Evolutionary conservation across 345 rosid species (phyloP), one percentile per base, ranked within the genome.

Genomic region (Ricinus communis): DNA sequence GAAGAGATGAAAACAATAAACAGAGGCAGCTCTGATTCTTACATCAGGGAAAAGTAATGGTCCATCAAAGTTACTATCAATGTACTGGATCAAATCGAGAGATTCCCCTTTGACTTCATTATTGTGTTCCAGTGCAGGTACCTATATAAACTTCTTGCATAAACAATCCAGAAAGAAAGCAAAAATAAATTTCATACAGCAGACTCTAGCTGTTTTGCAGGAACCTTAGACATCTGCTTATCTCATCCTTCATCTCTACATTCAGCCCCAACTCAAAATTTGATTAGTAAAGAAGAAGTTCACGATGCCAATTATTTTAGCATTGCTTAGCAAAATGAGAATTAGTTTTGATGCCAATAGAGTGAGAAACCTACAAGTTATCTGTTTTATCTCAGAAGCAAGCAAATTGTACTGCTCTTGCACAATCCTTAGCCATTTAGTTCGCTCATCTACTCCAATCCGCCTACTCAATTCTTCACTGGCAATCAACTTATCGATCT

Each of bases 111-210:
- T 69, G 36, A 80, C 72, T 62, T 73, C 79, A 18, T 74, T 71
- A 46, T 76, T 70, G 62, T 80, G 83, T 62, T 80, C 80, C 72
- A 80, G 28, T 53, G 78, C 51, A 15, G 83, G 83, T 24, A 76
- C 78, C 83, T 72, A 50, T 43, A 51, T 1, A 25, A 63, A 9
- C 43, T 16, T 24, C 19, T n/a, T 45, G 21, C n/a, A 70, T 57
- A n/a, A 57, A 47, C 41, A 45, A 70, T 25, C 57, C 24, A 53
- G 15, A 36, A 7, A 1, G 45, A 57, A 36, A 22, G 30, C 28
- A 66, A 8, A 11, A 55, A 13, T 55, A 27, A 43, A 38, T 36
- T 6, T 64, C n/a, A 18, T 31, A 30, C 16, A 28, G 21, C 6
- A 55, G 0, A 4, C 16, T 55, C 25, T 4, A 24, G 5, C 5